Evolutionary conservation across 352 stramenopile species (phyloP), one percentile per base, ranked within the genome.

Genomic region (Phytophthora pini): DNA sequence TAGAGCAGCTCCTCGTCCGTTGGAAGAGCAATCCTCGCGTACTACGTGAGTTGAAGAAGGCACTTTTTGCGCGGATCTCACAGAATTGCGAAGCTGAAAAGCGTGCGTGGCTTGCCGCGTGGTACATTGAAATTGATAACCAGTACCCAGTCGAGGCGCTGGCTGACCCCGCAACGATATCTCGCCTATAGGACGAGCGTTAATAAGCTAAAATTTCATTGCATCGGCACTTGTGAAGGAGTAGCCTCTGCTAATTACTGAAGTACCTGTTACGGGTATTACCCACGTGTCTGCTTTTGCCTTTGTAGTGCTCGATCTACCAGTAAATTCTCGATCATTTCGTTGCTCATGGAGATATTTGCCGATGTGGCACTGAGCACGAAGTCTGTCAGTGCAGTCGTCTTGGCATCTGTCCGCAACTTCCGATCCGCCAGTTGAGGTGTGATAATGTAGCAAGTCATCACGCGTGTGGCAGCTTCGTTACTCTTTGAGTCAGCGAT

Each of bases 1-100:
- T 72, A 5, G 82, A 90, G 36, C 51, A 47, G 3, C 61, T 90
- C 2, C 54, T 87, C 17, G 31, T 48, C 36, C 48, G 52, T 45
- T 67, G 54, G 59, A 67, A 55, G 20, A 40, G 11, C 31, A 70
- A 65, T 27, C 22, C 55, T 12, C 15, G 39, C 22, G 41, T 80
- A 24, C 56, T 82, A 1, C 27, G 60, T 40, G 47, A 67, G n/a
- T 31, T 88, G 45, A 80, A 84, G 58, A 61, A 41, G 8, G 62
- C 74, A 13, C 55, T 88, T 15, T 82, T 87, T 49, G 67, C 62
- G 12, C 66, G 66, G 1, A 72, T 90, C 29, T 87, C 81, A 12
- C 68, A 83, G 15, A 79, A 88, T 48, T 88, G 79, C 40, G 82
- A 88, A 36, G 66, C 77, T 27, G 77, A 86, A 56, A 87, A 86